Evolutionary conservation across 2,329 filamentous ascomycete genomes (phyloP).

Genomic region (Botrytis paeoniae): DNA sequence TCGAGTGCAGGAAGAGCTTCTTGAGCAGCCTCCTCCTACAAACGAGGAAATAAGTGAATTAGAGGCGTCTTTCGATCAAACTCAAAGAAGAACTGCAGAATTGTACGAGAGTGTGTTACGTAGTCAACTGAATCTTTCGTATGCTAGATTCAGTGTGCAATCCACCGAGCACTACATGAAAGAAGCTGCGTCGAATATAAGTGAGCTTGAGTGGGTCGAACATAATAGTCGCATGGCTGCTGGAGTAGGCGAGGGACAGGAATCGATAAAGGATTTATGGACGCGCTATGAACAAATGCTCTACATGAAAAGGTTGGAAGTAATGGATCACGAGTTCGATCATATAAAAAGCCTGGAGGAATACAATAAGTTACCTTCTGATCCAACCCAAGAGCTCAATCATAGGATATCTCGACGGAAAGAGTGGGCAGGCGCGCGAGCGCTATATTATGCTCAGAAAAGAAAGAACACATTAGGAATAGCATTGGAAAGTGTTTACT

Average conservation of each 20-base stretch:
- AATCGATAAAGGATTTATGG: not conserved
- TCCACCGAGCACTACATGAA: fast-evolving
- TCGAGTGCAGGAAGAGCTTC: not conserved
- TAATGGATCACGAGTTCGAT: not conserved
- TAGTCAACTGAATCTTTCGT: not conserved
- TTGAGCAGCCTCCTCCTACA: not conserved
- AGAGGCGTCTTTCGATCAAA: not conserved
- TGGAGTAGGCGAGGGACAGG: not conserved
- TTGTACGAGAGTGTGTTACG: not conserved
- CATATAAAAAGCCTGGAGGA: not conserved
- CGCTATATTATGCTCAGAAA: not conserved
- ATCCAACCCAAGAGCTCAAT: not conserved
- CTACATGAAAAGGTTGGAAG: not conserved
- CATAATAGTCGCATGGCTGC: not conserved
- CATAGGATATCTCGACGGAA: not conserved
- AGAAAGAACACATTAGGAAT: not conserved
- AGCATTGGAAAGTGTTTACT: not conserved
- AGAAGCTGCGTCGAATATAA: not conserved
- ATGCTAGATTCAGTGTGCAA: not conserved
- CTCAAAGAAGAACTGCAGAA: not conserved
- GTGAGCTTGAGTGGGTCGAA: not conserved
- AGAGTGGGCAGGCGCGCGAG: not conserved
- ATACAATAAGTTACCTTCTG: not conserved
- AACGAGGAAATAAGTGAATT: not conserved
- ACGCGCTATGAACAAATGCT: not conserved